Conservation (phyloP, 1,139 yeast species). For the Suhomyces maxii region DNA sequence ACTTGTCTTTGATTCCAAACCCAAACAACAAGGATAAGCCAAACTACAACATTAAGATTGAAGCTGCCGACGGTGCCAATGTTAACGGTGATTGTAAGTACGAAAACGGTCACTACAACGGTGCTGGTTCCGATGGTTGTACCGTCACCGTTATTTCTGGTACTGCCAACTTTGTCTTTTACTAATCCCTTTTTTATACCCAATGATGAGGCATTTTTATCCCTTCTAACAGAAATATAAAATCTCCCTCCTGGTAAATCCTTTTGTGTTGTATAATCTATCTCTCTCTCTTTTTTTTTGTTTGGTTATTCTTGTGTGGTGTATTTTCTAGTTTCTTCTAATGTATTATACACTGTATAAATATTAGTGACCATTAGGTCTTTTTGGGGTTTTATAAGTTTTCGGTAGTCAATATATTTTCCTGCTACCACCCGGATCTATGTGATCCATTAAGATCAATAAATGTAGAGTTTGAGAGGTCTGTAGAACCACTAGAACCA, state of each 20-base stretch:
- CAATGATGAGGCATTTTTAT: not conserved
- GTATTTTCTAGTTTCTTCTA: slow-evolving; percentile 8
- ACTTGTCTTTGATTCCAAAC: slow-evolving; percentile 77
- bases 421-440: not conserved
- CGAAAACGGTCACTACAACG: slow-evolving; percentile 62
- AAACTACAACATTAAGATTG: slow-evolving; percentile 70
- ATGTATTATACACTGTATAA: slow-evolving; percentile 9
- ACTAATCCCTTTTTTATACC: slow-evolving; percentile 27
- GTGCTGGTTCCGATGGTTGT: slow-evolving; percentile 71
- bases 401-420: not conserved
- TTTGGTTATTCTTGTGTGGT: slow-evolving; percentile 9
- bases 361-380: not conserved
- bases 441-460: too few relatives aligned
- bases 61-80: slow-evolving; percentile 51
- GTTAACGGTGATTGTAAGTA: slow-evolving; percentile 65
- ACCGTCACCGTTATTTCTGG: slow-evolving; percentile 71
- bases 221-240: too few relatives aligned
- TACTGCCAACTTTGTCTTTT: slow-evolving; percentile 67
- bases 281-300: slow-evolving; percentile 1
- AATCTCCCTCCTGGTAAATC: too few relatives aligned
- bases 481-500: too few relatives aligned
- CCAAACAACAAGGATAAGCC: slow-evolving; percentile 67
- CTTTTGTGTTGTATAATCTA: too few relatives aligned
- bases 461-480: too few relatives aligned
- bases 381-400: slow-evolving; percentile 2